Percentiles rank a stretch among this genome's conserved stretches.
phyloP scores from a whole-genome alignment of 2,329 filamentous ascomycete genomes.

The Phialophora verrucosa region DNA sequence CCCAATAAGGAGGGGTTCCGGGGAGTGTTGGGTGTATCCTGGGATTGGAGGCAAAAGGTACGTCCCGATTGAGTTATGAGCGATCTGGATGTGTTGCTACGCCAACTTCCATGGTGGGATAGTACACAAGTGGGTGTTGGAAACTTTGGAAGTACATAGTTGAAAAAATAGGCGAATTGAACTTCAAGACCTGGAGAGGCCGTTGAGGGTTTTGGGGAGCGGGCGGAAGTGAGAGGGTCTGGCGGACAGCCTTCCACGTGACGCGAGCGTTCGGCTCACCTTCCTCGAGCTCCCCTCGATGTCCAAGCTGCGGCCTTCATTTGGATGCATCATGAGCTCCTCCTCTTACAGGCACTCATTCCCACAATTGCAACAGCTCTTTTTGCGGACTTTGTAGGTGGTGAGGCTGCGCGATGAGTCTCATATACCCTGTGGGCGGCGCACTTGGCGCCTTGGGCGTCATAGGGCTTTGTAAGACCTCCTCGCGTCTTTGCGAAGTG shows the following conservation, averaged over 20 bases:
- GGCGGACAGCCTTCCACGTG: neutral
- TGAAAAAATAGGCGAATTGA: neutral
- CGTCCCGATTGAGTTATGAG: neutral
- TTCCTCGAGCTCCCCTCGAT: slow-evolving; percentile 13
- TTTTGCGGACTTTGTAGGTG: neutral
- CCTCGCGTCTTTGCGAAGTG: slow-evolving; percentile 32
- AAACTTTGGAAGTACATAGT: neutral
- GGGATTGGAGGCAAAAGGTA: neutral
- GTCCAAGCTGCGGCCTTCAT: slow-evolving; percentile 32
- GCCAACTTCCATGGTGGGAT: neutral
- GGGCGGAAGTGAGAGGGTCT: no score
- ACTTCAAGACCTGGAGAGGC: neutral
- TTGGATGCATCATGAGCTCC: slow-evolving; percentile 14
- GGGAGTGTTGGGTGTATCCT: neutral
- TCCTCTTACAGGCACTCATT: slow-evolving; percentile 2
- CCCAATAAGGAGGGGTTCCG: neutral
- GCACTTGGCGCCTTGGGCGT: slow-evolving; percentile 71
- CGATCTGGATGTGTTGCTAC: neutral
- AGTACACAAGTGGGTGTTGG: neutral
- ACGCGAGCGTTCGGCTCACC: slow-evolving; percentile 12
- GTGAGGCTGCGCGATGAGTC: slow-evolving; percentile 64
- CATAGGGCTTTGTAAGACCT: slow-evolving; percentile 75
- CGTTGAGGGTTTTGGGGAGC: no score
- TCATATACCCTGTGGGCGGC: slow-evolving; percentile 72
- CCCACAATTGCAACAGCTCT: slow-evolving; percentile 4